Evolutionary conservation across 345 rosid genomes (phyloP).

Genomic region (Trapa bicornis): DNA sequence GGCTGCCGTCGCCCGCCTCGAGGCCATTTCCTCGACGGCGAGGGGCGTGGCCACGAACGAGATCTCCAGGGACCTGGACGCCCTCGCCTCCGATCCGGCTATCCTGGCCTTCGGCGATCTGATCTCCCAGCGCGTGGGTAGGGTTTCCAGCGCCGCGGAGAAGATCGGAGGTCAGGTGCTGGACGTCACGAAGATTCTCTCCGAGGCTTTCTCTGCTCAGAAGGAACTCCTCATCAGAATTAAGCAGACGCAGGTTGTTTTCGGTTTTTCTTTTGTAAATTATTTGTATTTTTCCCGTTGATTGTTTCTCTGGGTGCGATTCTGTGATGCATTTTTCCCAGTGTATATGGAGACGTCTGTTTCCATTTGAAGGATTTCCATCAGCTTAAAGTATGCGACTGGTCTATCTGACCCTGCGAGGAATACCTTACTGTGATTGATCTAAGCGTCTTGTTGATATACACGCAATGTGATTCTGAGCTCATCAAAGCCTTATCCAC

Average conservation of each 20-base stretch:
- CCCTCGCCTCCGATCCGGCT: conserved; percentile 47
- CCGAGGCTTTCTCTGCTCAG: conserved; percentile 49
- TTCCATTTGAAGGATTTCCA: not conserved
- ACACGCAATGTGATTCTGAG: not conserved
- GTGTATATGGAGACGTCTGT: not conserved
- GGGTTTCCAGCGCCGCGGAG: conserved; percentile 57
- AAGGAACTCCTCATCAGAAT: conserved; percentile 56
- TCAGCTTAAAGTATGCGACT: not conserved
- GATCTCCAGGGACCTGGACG: conserved; percentile 10
- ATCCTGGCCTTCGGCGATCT: conserved; percentile 70
- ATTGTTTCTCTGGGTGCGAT: not conserved
- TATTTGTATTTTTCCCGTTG: not conserved
- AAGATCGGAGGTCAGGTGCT: conserved; percentile 85
- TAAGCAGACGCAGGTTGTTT: conserved; percentile 53
- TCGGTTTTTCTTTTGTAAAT: not conserved
- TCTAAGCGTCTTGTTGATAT: not conserved
- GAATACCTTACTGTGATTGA: not conserved
- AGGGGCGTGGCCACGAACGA: conserved; percentile 16
- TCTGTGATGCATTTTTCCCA: not conserved
- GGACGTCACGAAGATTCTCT: conserved; percentile 52
- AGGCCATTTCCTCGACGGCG: conserved; percentile 30
- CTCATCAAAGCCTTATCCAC: not conserved
- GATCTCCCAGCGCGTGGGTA: conserved; percentile 38
- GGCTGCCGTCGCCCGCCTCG: conserved; percentile 68
- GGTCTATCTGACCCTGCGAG: not conserved